Evolutionary conservation across 192 early-diverging fungal genomes (phyloP).

Genomic region (Podila clonocystis): DNA sequence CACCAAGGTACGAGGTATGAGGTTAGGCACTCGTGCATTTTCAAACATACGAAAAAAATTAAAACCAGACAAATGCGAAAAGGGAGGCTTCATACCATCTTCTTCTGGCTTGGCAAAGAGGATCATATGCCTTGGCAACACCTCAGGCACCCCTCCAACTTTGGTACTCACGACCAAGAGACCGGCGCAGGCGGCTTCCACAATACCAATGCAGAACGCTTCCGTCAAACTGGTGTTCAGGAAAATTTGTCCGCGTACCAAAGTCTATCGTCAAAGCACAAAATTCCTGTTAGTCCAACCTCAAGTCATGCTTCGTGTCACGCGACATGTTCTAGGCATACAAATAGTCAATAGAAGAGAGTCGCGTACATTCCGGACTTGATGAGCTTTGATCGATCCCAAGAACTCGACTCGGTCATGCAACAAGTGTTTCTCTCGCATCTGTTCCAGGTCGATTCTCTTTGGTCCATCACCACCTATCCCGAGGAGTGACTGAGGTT

Average conservation of each 20-base stretch:
- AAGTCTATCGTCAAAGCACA: slow-evolving; percentile 40
- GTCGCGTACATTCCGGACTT: slow-evolving; percentile 80
- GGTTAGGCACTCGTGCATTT: no score
- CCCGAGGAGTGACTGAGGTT: no score
- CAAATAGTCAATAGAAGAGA: neutral
- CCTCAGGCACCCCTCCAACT: slow-evolving; percentile 97
- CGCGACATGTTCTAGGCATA: neutral
- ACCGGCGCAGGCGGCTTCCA: slow-evolving; percentile 96
- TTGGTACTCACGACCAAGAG: slow-evolving; percentile 94
- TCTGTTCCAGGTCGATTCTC: slow-evolving; percentile 95
- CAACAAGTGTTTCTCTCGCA: slow-evolving; percentile 92
- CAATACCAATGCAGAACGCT: slow-evolving; percentile 98
- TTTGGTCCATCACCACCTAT: slow-evolving; percentile 90
- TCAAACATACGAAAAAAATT: neutral
- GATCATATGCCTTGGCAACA: slow-evolving; percentile 93
- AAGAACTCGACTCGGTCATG: slow-evolving; percentile 94
- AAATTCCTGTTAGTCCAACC: no score
- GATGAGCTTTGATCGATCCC: slow-evolving; percentile 82
- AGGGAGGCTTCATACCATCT: slow-evolving; percentile 65
- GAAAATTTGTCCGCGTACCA: slow-evolving; percentile 95
- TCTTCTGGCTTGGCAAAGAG: slow-evolving; percentile 89
- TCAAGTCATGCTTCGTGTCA: no score
- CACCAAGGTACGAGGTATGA: neutral
- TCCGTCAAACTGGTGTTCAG: slow-evolving; percentile 98
- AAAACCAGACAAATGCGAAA: neutral